phyloP scores from a whole-genome alignment of 2,329 filamentous ascomycete genomes.

The Colletotrichum sp. region DNA sequence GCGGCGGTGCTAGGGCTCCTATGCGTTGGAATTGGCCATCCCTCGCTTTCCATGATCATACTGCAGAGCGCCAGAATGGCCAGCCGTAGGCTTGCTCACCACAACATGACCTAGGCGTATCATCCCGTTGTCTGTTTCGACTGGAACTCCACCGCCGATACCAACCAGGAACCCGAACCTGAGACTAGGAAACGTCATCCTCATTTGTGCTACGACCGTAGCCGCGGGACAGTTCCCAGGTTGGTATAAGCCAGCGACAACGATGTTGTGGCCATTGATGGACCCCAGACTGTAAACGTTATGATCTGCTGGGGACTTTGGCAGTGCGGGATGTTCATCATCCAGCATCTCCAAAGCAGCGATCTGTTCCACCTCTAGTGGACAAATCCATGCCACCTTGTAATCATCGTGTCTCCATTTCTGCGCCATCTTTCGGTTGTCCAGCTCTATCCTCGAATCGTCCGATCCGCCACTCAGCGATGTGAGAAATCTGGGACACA shows the following conservation, averaged over 20 bases:
- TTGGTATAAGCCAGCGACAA: constrained; percentile 23
- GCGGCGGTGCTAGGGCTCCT: neutral
- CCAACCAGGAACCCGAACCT: constrained; percentile 25
- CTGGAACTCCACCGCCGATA: constrained; percentile 27
- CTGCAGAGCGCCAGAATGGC: neutral
- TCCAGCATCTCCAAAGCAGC: neutral
- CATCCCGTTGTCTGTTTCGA: neutral
- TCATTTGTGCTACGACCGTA: constrained; percentile 18
- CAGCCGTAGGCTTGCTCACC: neutral
- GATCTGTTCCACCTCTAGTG: neutral
- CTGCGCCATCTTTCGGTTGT: neutral
- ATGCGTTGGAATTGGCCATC: neutral
- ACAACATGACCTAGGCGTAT: neutral
- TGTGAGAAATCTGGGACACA: neutral
- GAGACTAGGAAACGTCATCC: constrained; percentile 16
- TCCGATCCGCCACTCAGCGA: neutral
- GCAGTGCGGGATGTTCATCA: neutral
- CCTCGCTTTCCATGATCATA: neutral
- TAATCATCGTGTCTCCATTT: neutral
- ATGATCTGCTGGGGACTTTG: constrained; percentile 12
- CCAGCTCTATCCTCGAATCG: neutral
- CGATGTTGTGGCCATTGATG: constrained; percentile 27
- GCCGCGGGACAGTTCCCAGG: constrained; percentile 25
- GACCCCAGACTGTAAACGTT: constrained; percentile 28
- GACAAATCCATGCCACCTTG: neutral